Conservation (phyloP, 805 yeast genomes). For the Priceomyces fermenticarens region DNA sequence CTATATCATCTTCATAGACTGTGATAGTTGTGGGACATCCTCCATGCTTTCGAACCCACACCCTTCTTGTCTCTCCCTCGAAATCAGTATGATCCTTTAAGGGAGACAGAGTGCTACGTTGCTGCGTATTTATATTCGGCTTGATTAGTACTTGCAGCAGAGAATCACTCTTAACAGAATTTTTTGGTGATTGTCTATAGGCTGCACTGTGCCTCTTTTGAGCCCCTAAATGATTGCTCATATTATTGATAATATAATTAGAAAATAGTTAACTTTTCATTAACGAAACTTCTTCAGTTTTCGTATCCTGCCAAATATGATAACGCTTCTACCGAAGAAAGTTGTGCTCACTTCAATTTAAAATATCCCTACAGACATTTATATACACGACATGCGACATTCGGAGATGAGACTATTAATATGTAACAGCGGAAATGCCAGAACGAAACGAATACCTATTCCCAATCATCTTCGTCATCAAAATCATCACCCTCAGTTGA, state of each 20-base stretch:
- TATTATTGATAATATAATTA: no score
- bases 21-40: constrained; percentile 69
- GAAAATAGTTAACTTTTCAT: no score
- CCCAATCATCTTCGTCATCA: constrained; percentile 62
- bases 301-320: no score
- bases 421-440: no score
- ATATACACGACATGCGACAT: constrained; percentile 2
- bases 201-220: no score
- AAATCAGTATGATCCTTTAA: neutral
- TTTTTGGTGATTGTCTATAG: no score
- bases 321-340: no score
- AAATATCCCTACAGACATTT: neutral
- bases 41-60: constrained; percentile 52
- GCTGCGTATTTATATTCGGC: neutral
- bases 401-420: neutral
- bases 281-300: no score
- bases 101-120: neutral
- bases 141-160: constrained; percentile 1
- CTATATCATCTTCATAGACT: constrained; percentile 59
- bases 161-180: no score
- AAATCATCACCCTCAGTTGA: constrained; percentile 5
- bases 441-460: no score
- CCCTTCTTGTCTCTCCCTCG: constrained; percentile 29
- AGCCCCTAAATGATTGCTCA: no score
- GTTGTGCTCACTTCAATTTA: neutral